Base-by-base conservation (phyloP, 2,329 filamentous ascomycete genomes). In the Paracoccidioides brasiliensis region DNA sequence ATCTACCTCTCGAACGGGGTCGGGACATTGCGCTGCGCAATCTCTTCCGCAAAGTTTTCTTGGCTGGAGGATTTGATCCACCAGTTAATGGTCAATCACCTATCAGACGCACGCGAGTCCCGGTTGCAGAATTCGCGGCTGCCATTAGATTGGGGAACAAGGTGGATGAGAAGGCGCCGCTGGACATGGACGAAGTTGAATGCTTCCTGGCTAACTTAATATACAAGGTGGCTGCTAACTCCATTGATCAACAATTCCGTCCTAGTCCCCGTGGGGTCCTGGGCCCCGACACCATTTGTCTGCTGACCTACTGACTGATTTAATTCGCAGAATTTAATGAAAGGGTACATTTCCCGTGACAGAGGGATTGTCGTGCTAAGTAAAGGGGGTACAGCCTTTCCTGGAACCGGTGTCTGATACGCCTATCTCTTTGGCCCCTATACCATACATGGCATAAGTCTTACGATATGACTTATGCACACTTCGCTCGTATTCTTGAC, bases 191-290 rank as follows among this genome's bases (percentile, higher is more conserved):
- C 67, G 93, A 98, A 71, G 90, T 97, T 3, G 94, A 98, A 71
- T 98, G 93, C 69, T 74, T 96, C 64, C 68, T 98, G 65, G 89
- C 93, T 33, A 97, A 96, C 68, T 88, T 96, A 80, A 95, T 98
- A 59, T 98, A 97, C 77, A 98, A 97, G 82, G 91, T 95, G 72
- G 58, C 22, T 49, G 0, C 30, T 48, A 49, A 5, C 8, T 42
- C 38, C 37, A 33, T 41, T 52, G n/a, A 15, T 50, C 38, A 32
- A 53, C 12, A 45, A 28, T 52, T 40, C 41, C 48, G n/a, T 22
- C n/a, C 15, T 37, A 14, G 9, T 15, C 41, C 22, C 15, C n/a
- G 3, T 42, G 15, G 48, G 35, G 14, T 10, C 9, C 12, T 10
- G 28, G 15, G 7, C 9, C 15, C 14, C 22, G 0, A 32, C 12